phyloP scores from a whole-genome alignment of 768 basidiomycete genomes.

The Roridomyces roridus region DNA sequence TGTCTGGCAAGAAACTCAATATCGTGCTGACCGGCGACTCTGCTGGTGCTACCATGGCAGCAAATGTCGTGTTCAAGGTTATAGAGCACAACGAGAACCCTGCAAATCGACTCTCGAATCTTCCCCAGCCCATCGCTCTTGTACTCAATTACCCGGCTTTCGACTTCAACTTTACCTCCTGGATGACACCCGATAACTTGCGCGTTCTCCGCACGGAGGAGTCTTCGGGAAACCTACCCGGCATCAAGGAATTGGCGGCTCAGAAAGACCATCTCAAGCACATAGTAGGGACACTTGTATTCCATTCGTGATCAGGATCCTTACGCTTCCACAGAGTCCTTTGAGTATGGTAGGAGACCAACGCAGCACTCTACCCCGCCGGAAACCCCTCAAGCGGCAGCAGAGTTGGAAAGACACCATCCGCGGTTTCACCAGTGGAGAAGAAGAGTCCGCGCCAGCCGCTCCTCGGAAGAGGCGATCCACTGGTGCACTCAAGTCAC shows the following conservation, averaged over 20 bases:
- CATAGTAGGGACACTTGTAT: slow-evolving; percentile 45
- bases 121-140: slow-evolving; percentile 81
- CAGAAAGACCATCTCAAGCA: slow-evolving; percentile 92
- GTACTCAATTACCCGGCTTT: slow-evolving; percentile 91
- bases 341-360: slow-evolving; percentile 89
- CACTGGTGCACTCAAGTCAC: slow-evolving; percentile 36
- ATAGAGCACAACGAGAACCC: slow-evolving; percentile 63
- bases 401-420: slow-evolving; percentile 68
- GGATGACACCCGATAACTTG: slow-evolving; percentile 89
- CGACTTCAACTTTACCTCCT: slow-evolving; percentile 98
- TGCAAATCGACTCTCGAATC: slow-evolving; percentile 39
- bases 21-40: slow-evolving; percentile 91
- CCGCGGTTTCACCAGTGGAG: slow-evolving; percentile 51
- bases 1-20: slow-evolving; percentile 82
- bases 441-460: slow-evolving; percentile 35
- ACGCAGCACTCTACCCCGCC: slow-evolving; percentile 38
- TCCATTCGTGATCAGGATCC: slow-evolving; percentile 2
- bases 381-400: slow-evolving; percentile 57
- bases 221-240: slow-evolving; percentile 81
- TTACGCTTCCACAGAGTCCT: slow-evolving; percentile 60
- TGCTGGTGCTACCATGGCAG: slow-evolving; percentile 91
- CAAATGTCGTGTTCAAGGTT: slow-evolving; percentile 84
- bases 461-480: slow-evolving; percentile 27
- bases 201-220: slow-evolving; percentile 87
- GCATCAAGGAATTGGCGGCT: slow-evolving; percentile 69